A percentile compares a stretch with the other conserved stretches of the same genome.
These are phyloP conservation scores for Colletotrichum karsti DNA, from an alignment of 2,329 filamentous ascomycete species.

Conservation along the genomic window DNA sequence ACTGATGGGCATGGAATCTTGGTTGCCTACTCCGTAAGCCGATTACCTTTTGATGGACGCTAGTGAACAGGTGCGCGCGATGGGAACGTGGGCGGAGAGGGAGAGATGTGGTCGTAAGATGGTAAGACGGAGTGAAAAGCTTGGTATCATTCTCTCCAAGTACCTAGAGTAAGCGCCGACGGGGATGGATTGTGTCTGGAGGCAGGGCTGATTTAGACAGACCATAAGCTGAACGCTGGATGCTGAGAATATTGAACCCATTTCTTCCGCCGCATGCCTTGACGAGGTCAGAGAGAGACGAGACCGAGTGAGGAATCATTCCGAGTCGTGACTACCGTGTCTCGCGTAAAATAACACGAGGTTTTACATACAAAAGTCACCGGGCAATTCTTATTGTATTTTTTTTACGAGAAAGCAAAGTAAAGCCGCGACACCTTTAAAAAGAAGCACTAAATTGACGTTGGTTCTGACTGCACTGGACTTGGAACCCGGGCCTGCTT, in stretches of 20 bases:
- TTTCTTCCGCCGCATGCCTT: no score
- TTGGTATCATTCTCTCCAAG: no score
- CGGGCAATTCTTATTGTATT: background rate
- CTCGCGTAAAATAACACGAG: background rate
- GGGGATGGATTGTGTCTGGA: no score
- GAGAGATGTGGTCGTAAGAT: no score
- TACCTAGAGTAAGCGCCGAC: no score
- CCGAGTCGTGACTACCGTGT: background rate
- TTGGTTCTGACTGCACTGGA: no score
- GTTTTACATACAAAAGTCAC: background rate
- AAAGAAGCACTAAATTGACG: slow-evolving; percentile 23
- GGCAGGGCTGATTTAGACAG: no score
- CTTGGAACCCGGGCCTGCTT: no score
- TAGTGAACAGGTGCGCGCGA: background rate
- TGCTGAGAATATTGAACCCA: no score
- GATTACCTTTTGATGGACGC: background rate
- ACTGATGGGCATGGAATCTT: background rate
- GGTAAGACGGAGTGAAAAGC: background rate
- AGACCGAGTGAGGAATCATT: background rate
- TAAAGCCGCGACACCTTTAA: no score
- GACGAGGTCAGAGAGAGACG: no score
- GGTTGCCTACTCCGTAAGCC: background rate
- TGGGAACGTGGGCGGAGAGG: background rate
- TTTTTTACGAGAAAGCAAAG: background rate
- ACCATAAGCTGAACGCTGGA: no score